phyloP scores from a whole-genome alignment of 75 land plant genomes.

The Pseudotsuga menziesii region DNA sequence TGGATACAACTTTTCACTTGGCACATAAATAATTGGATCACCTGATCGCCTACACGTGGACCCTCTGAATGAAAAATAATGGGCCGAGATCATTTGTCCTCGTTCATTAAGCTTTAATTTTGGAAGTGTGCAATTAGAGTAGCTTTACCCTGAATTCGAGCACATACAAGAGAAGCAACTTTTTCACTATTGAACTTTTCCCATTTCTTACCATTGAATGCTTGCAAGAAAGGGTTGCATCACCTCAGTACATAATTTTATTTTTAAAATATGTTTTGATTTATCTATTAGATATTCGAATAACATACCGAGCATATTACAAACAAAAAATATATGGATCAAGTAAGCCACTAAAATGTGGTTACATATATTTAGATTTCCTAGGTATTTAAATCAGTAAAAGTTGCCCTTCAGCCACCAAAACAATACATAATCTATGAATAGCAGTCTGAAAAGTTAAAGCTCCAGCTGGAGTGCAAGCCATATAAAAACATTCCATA shows the following conservation, averaged over 20 bases:
- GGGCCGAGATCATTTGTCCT: conserved; percentile 90
- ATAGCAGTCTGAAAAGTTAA: too few relatives aligned
- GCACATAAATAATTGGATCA: conserved; percentile 14
- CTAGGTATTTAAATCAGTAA: too few relatives aligned
- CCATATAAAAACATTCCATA: too few relatives aligned
- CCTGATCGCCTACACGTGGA: conserved; percentile 90
- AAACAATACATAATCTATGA: too few relatives aligned
- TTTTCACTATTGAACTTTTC: conserved; percentile 96
- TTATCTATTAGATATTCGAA: not conserved
- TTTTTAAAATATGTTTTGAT: not conserved
- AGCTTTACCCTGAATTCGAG: conserved; percentile 84
- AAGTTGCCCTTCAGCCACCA: too few relatives aligned
- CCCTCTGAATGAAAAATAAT: conserved; percentile 88
- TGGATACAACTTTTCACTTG: not conserved
- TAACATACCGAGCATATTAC: too few relatives aligned
- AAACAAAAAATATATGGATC: too few relatives aligned
- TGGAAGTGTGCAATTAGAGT: conserved; percentile 93
- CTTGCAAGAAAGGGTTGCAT: conserved; percentile 23
- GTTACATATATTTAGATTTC: too few relatives aligned
- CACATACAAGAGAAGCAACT: conserved; percentile 91
- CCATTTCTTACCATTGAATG: conserved; percentile 92
- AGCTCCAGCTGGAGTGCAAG: too few relatives aligned
- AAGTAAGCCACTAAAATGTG: too few relatives aligned
- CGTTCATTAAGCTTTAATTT: conserved; percentile 92
- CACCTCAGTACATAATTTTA: not conserved